Base-by-base conservation (phyloP, 164 flowering plant genomes). In the Liquidambar formosana region DNA sequence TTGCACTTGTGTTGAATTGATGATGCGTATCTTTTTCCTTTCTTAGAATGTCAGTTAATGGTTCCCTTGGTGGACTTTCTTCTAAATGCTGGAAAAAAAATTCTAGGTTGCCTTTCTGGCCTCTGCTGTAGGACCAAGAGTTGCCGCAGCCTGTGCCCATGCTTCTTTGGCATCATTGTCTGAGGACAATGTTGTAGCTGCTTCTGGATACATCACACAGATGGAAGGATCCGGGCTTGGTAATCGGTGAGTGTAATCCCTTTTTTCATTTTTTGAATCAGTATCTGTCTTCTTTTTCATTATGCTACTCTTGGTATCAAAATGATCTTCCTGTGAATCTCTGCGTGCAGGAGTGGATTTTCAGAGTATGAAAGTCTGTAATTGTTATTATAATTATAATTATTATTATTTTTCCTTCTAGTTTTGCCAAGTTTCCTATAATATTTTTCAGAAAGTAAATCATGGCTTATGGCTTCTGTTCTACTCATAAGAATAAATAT, bases 61-160 rank as follows among this genome's bases (percentile, higher is more conserved):
- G 6, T 61, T 61, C 13, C 47, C 38, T 48, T 14, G 8, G 43
- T 45, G 48, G 21, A 19, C 48, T 44, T 23, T 47, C 22, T 28
- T 49, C 64, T 76, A 52, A 75, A 61, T 10, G 6, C 43, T 73
- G 21, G 51, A 45, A 48, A 33, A 33, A 66, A 21, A n/a, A 71
- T 70, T 82, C 21, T 70, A 95, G 99, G 98, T 95, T 78, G 84
- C 98, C 28, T 93, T 95, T 86, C 77, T 95, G 79, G 92, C 98
- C 56, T 85, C 96, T 80, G 86, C 93, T 63, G 85, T 95, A 48
- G 98, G 98, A 68, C 99, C 99, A 54, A 87, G 99, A 83, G 92
- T 95, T 76, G 99, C 99, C 71, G 97, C 99, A 28, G 89, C 99
- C 48, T 95, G 94, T 83, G 99, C 99, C 54, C 99, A 95, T 86